Evolutionary conservation across 2,329 filamentous ascomycete genomes (phyloP).

Genomic region (Zopfia rhizophila): DNA sequence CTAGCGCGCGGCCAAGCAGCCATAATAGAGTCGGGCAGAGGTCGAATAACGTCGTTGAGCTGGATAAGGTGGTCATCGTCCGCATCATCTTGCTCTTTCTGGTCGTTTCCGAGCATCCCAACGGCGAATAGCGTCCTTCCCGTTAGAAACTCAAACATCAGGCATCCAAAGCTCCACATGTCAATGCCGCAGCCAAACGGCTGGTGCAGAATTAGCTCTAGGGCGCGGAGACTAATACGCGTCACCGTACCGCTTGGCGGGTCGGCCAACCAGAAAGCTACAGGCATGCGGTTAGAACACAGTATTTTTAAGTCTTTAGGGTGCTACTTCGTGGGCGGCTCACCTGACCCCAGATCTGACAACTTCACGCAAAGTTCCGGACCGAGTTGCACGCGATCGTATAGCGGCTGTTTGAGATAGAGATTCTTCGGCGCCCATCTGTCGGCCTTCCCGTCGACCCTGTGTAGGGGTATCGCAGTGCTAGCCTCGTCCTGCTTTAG

Average conservation of each 20-base stretch:
- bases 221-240: constrained; percentile 38
- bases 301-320: no score
- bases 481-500: constrained; percentile 33
- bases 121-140: constrained; percentile 31
- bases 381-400: constrained; percentile 30
- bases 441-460: constrained; percentile 38
- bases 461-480: constrained; percentile 26
- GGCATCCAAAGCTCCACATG: constrained; percentile 46
- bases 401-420: constrained; percentile 38
- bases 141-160: constrained; percentile 46
- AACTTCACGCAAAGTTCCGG: constrained; percentile 39
- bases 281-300: constrained; percentile 2
- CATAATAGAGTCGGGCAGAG: constrained; percentile 38
- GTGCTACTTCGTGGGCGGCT: no score
- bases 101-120: constrained; percentile 25
- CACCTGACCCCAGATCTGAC: constrained; percentile 43
- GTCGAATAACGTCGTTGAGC: constrained; percentile 34
- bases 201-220: constrained; percentile 44
- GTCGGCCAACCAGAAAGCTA: constrained; percentile 36
- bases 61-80: constrained; percentile 43
- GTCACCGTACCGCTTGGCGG: constrained; percentile 32
- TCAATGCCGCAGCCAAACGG: constrained; percentile 44
- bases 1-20: constrained; percentile 35
- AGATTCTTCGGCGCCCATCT: constrained; percentile 43
- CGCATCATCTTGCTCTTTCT: constrained; percentile 31